These are phyloP conservation scores for Solanum hybrid DNA, from an alignment of 305 asterid genomes.

Conservation along the genomic window DNA sequence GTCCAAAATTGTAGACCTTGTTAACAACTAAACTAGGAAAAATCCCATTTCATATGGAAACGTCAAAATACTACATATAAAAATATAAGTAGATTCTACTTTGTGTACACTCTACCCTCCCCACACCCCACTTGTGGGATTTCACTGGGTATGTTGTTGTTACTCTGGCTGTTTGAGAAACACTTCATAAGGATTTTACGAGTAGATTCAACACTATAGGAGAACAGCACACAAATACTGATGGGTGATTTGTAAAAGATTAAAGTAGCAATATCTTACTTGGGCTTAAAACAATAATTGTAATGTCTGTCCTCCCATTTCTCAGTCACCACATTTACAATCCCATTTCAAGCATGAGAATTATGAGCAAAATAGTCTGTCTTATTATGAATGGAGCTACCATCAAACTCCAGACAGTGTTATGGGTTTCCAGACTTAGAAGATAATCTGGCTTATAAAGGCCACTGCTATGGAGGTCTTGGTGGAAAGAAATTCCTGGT, in stretches of 20 bases:
- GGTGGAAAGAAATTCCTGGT: background rate
- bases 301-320: background rate
- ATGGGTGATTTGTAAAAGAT: background rate
- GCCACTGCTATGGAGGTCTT: background rate
- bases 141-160: background rate
- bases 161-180: background rate
- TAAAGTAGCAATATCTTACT: background rate
- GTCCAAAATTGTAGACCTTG: background rate
- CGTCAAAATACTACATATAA: background rate
- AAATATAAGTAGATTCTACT: background rate
- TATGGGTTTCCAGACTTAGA: background rate
- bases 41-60: background rate
- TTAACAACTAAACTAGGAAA: background rate
- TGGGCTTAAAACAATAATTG: background rate
- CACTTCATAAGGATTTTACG: background rate
- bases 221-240: background rate
- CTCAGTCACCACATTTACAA: background rate
- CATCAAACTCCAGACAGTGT: background rate
- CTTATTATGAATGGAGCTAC: background rate
- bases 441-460: background rate
- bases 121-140: background rate
- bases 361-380: background rate
- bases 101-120: background rate
- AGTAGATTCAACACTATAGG: background rate
- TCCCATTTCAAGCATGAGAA: background rate